Conservation (phyloP, 371 early-diverging fungal genomes). For the Saksenaea oblongispora region DNA sequence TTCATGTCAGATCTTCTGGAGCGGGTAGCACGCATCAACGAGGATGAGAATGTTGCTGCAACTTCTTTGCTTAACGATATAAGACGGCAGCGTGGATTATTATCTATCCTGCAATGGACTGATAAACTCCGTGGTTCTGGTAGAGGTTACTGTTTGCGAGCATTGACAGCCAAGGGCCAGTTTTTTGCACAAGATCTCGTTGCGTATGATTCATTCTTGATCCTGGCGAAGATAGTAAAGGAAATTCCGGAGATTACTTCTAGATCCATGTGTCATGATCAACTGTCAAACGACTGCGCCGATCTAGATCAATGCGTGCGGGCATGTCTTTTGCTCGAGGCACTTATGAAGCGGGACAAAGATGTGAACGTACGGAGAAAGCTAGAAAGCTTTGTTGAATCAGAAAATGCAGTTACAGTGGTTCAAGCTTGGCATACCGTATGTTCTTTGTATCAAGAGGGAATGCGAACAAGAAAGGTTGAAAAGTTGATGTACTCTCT, state of each 20-base stretch:
- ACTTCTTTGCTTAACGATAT: not conserved
- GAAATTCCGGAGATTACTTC: not conserved
- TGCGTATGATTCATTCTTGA: constrained; percentile 5
- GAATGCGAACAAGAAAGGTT: not conserved
- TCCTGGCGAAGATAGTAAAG: not conserved
- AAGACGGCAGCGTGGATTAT: not conserved
- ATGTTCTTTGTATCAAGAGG: not conserved
- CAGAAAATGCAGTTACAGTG: not conserved
- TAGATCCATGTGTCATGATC: not conserved
- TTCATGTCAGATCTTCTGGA: constrained; percentile 8
- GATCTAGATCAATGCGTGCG: constrained; percentile 2
- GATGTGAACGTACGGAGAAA: not conserved
- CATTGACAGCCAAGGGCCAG: constrained; percentile 10
- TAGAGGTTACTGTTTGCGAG: constrained; percentile 1
- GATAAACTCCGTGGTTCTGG: not conserved
- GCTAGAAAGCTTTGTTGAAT: constrained; percentile 1
- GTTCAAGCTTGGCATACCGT: not conserved
- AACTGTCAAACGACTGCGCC: not conserved
- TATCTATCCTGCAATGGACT: not conserved
- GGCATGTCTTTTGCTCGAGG: constrained; percentile 6
- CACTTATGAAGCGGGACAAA: constrained; percentile 1
- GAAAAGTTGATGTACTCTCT: constrained; percentile 13
- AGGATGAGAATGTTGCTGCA: not conserved
- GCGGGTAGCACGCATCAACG: not conserved
- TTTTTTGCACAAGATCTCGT: constrained; percentile 11